Evolutionary conservation across 2,329 filamentous ascomycete genomes (phyloP).

Genomic region (Periconia sp.): DNA sequence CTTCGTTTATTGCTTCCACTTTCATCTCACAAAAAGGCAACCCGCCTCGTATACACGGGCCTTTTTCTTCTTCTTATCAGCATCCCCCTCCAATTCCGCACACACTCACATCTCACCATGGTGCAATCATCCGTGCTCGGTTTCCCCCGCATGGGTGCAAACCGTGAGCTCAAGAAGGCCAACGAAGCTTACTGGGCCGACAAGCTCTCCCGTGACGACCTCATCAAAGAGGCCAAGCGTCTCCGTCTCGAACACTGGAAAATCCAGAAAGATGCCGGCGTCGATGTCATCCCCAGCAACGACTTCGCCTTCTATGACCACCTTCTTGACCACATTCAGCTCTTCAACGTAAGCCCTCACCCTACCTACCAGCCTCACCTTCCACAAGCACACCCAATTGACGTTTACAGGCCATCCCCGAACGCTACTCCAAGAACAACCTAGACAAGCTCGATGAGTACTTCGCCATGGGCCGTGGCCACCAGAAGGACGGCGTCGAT

Average conservation of each 20-base stretch:
- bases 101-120: conserved; percentile 40
- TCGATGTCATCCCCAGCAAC: conserved; percentile 98
- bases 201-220: conserved; percentile 89
- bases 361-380: background rate
- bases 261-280: conserved; percentile 98
- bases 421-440: conserved; percentile 88
- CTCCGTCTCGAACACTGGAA: conserved; percentile 98
- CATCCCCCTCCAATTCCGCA: conserved; percentile 8
- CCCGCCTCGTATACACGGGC: background rate
- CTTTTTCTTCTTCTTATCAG: background rate
- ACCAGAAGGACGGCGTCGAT: conserved; percentile 92
- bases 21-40: background rate
- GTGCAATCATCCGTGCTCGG: conserved; percentile 76
- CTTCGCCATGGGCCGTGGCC: conserved; percentile 99
- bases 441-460: conserved; percentile 92
- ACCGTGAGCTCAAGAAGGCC: conserved; percentile 99
- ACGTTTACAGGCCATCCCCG: conserved; percentile 73
- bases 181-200: conserved; percentile 97
- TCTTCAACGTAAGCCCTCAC: conserved; percentile 72
- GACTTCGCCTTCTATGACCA: conserved; percentile 99
- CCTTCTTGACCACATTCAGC: conserved; percentile 95
- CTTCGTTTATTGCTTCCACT: background rate
- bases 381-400: conserved; percentile 4
- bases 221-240: conserved; percentile 93
- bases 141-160: conserved; percentile 97